Evolutionary conservation across 768 basidiomycete genomes (phyloP).

Genomic region (Exidia glandulosa): DNA sequence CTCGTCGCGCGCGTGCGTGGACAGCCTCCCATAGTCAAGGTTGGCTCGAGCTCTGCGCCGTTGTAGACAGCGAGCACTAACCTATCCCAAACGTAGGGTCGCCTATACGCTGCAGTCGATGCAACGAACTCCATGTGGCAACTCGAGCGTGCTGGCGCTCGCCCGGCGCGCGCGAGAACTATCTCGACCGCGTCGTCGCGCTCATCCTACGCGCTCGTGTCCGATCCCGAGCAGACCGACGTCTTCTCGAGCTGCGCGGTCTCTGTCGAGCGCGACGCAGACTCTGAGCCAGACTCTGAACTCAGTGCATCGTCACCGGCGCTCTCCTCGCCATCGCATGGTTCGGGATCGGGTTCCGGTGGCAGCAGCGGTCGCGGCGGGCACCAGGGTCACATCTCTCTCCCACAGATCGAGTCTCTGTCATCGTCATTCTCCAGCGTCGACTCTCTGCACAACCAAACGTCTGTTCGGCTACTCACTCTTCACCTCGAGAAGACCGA

Average conservation of each 20-base stretch:
- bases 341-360: constrained; percentile 39
- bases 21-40: constrained; percentile 64
- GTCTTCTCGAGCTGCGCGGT: constrained; percentile 79
- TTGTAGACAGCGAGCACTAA: not conserved
- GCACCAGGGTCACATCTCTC: constrained; percentile 9
- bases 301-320: constrained; percentile 39
- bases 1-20: constrained; percentile 66
- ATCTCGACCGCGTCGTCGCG: constrained; percentile 67
- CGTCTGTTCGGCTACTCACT: constrained; percentile 42
- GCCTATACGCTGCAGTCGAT: constrained; percentile 61
- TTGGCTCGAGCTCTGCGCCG: constrained; percentile 16
- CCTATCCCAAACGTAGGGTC: constrained; percentile 38
- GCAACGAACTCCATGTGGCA: constrained; percentile 64
- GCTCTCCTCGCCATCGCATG: constrained; percentile 45
- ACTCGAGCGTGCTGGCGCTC: constrained; percentile 48
- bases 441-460: constrained; percentile 55
- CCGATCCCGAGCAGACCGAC: constrained; percentile 47
- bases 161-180: constrained; percentile 55
- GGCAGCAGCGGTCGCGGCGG: not conserved
- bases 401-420: constrained; percentile 14
- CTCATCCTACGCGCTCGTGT: constrained; percentile 67
- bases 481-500: constrained; percentile 72
- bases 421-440: constrained; percentile 71
- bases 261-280: constrained; percentile 62
- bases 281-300: constrained; percentile 61